Evolutionary conservation across 2,329 filamentous ascomycete genomes (phyloP).

Genomic region (Sordariomycetes sp.): DNA sequence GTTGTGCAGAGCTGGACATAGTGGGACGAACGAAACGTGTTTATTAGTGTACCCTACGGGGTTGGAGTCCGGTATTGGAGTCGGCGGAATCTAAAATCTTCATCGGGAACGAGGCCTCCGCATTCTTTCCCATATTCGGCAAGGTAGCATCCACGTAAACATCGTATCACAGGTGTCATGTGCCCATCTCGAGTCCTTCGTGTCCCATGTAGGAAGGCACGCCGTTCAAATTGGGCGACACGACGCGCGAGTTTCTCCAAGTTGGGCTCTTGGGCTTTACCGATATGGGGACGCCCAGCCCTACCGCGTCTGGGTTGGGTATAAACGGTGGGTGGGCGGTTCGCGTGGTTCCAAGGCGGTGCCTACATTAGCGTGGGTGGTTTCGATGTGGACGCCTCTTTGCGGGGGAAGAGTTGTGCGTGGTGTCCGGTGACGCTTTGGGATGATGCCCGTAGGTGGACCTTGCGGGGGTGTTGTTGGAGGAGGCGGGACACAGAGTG

Average conservation of each 20-base stretch:
- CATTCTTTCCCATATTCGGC: background rate
- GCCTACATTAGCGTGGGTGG: slow-evolving; percentile 3
- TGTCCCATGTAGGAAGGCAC: background rate
- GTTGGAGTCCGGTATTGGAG: no score
- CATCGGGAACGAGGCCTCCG: no score
- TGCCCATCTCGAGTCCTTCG: background rate
- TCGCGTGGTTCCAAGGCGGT: background rate
- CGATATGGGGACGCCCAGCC: background rate
- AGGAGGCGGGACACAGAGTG: background rate
- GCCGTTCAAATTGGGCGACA: background rate
- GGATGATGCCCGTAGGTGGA: no score
- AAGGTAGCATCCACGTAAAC: background rate
- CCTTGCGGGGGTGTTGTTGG: background rate
- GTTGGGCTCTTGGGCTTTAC: background rate
- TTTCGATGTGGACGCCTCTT: background rate
- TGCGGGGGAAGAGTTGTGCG: background rate
- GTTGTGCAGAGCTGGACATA: background rate
- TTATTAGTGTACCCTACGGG: no score
- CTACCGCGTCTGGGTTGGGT: background rate
- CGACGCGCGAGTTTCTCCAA: background rate
- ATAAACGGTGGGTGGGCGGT: background rate
- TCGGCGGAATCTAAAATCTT: no score
- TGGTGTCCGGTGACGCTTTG: no score
- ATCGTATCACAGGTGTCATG: background rate
- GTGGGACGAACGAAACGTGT: no score